Percentiles rank a stretch among this genome's conserved stretches.
Evolutionary conservation across 345 rosid genomes (phyloP).

Genomic region (Rhodomyrtus tomentosa): DNA sequence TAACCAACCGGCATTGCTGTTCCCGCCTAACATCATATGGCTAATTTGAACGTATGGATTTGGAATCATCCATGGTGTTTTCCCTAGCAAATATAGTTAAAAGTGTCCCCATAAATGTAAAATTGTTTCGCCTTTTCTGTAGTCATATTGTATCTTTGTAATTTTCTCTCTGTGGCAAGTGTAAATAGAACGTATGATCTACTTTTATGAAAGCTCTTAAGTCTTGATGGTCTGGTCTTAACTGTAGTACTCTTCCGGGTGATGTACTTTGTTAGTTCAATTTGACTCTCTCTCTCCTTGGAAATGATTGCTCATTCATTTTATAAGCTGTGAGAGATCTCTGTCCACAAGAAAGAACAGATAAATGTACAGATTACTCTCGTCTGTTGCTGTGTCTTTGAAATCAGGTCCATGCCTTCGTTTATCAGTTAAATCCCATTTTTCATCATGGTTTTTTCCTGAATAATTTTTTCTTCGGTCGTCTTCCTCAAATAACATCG

Average conservation of each 20-base stretch:
- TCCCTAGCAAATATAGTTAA: constrained; percentile 20
- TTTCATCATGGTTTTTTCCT: not conserved
- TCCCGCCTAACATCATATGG: constrained; percentile 22
- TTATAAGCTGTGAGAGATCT: not conserved
- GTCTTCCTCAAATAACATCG: not conserved
- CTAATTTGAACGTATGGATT: constrained; percentile 31
- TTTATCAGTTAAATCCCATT: not conserved
- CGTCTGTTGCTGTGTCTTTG: not conserved
- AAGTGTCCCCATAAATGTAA: constrained; percentile 11
- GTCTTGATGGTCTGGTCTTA: not conserved
- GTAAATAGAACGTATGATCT: constrained; percentile 13
- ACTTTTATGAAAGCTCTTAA: not conserved
- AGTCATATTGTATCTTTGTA: not conserved
- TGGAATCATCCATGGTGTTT: constrained; percentile 19
- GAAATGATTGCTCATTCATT: not conserved
- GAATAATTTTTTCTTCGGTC: not conserved
- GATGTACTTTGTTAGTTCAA: not conserved
- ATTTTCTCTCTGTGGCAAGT: constrained; percentile 8
- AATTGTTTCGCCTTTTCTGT: constrained; percentile 17
- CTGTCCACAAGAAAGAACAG: not conserved
- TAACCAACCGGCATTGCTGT: constrained; percentile 9
- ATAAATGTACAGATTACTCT: not conserved
- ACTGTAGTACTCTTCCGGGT: not conserved
- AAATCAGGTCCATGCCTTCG: not conserved
- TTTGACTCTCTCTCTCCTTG: not conserved